Percentiles rank a stretch among this genome's conserved stretches.
Evolutionary conservation across 1,139 yeast genomes (phyloP).

Genomic region (Citeromyces siamensis): DNA sequence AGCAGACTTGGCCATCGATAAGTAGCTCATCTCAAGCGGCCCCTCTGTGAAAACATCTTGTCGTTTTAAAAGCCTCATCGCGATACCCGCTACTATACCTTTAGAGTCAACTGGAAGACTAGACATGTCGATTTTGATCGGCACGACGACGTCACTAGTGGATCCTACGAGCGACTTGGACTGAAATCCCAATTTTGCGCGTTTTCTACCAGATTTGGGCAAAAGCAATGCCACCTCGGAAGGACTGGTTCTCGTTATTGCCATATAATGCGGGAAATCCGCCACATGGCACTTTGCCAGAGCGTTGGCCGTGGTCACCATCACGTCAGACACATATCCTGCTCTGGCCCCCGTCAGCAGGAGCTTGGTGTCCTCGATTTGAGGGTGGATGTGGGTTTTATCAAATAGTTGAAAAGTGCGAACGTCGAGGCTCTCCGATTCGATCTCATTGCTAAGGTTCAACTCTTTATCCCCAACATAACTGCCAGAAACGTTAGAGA

Average conservation of each 20-base stretch:
- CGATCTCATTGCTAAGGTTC: constrained; percentile 4
- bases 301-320: constrained; percentile 21
- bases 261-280: constrained; percentile 36
- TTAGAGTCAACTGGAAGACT: constrained; percentile 46
- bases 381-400: constrained; percentile 29
- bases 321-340: constrained; percentile 28
- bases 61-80: constrained; percentile 30
- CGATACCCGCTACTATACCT: constrained; percentile 60
- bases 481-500: constrained; percentile 20
- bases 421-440: constrained; percentile 15
- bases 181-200: constrained; percentile 28
- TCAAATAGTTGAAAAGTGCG: constrained; percentile 30
- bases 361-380: constrained; percentile 28
- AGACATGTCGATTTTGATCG: constrained; percentile 43
- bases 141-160: constrained; percentile 42
- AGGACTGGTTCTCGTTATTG: constrained; percentile 41
- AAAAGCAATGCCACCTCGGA: constrained; percentile 43
- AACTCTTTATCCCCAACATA: constrained; percentile 4
- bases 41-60: constrained; percentile 12
- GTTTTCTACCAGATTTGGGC: constrained; percentile 28
- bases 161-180: constrained; percentile 40
- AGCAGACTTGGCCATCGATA: constrained; percentile 52
- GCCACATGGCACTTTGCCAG: constrained; percentile 19
- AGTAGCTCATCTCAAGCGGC: constrained; percentile 40
- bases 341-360: constrained; percentile 53